Evolutionary conservation across 2,329 filamentous ascomycete genomes (phyloP), one percentile per base, ranked within the genome.

Genomic region (Lecanosticta acicola): DNA sequence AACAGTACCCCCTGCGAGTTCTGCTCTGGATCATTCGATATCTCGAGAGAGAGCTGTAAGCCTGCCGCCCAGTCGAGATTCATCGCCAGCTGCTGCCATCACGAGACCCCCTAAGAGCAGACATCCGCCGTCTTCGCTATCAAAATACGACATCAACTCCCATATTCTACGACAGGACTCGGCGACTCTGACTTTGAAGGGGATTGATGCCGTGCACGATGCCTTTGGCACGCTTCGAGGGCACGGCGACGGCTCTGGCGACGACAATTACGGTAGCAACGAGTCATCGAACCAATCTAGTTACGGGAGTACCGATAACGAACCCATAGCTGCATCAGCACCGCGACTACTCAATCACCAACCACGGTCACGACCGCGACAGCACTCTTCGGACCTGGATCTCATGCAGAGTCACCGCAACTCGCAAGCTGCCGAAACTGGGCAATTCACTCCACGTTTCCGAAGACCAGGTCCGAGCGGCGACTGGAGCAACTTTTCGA

Each of bases 361-460:
- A 18, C 14, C 43, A 29, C 44, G 49, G 16, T 13, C 43, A 29
- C 44, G 49, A 16, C 51, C 51, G 16, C 49, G 52, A 24, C 42
- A 57, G 19, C 49, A 53, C 21, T 58, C 61, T 16, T 18, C 46
- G 2, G 62, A 64, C 38, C 49, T 66, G 9, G 58, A 65, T 35
- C 58, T 73, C 19, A 68, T 74, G 45, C 65, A 72, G 44, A 71
- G 58, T 46, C 71, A 74, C 51, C 71, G 72, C 24, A 59, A 71
- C 43, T 74, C 72, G 4, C 72, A 74, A 51, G 71, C 71, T 24
- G 72, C 72, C 14, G 72, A 75, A 58, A 75, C 70, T 29, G 72
- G 72, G 13, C 72, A 74, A 50, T 63, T 75, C 18, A 58, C 57
- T 9, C 62, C 63, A 10, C 53, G 60, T 14, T 42, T 46, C 9